A percentile compares a stretch with the other conserved stretches of the same genome.
These are phyloP conservation scores for Tuber microsphaerosporum DNA, from an alignment of 495 filamentous ascomycete species.

Conservation along the genomic window DNA sequence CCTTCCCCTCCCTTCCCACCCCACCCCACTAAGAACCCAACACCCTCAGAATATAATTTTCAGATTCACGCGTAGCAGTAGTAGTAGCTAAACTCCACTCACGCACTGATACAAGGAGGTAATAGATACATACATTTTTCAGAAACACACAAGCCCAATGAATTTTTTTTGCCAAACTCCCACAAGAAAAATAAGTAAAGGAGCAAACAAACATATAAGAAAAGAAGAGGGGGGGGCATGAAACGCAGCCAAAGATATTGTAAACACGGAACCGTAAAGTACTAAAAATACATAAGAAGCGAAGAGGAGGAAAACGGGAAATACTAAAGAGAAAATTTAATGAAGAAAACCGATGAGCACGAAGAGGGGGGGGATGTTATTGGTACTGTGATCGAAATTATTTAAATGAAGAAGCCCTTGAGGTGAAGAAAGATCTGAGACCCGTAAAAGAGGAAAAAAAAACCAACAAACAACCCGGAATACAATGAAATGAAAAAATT, in stretches of 20 bases:
- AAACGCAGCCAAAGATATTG: constrained; percentile 1
- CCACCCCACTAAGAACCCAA: not conserved
- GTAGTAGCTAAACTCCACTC: constrained; percentile 3
- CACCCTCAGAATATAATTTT: not conserved
- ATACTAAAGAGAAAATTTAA: not conserved
- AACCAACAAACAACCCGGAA: not conserved
- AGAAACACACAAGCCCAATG: constrained; percentile 2
- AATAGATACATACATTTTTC: constrained; percentile 3
- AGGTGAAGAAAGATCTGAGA: not conserved
- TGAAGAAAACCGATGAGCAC: not conserved
- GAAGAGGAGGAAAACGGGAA: not conserved
- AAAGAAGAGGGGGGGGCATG: not conserved
- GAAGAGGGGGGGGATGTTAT: not conserved
- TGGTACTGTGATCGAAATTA: not conserved
- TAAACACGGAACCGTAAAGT: not conserved
- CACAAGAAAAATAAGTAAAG: not conserved
- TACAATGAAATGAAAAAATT: not conserved
- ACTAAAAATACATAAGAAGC: constrained; percentile 7
- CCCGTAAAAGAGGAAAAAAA: not conserved
- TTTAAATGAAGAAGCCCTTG: not conserved
- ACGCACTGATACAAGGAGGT: constrained; percentile 4
- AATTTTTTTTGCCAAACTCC: constrained; percentile 6
- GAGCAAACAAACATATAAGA: too few species aligned
- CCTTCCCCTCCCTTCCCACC: not conserved
- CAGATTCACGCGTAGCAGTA: not conserved